Conservation (phyloP, 805 yeast genomes). For the Saccharomycopsis sp. region DNA sequence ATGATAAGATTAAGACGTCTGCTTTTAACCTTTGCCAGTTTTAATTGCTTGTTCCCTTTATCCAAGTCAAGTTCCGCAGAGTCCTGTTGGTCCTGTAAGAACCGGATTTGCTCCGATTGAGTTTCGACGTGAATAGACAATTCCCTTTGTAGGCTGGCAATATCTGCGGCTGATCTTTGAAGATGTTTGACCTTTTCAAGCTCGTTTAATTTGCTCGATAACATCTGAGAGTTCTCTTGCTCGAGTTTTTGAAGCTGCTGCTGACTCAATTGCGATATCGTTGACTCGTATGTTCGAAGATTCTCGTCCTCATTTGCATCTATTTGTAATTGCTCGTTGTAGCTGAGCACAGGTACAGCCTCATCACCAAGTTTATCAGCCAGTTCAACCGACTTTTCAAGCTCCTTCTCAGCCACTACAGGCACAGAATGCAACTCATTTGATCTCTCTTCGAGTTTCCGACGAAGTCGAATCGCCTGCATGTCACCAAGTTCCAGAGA, state of each 20-base stretch:
- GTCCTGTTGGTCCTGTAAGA: slow-evolving; percentile 36
- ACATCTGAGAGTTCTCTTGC: slow-evolving; percentile 33
- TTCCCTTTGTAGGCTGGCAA: slow-evolving; percentile 38
- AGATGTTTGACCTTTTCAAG: slow-evolving; percentile 38
- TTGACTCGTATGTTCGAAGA: slow-evolving; percentile 7
- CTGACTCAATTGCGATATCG: slow-evolving; percentile 26
- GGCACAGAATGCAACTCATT: slow-evolving; percentile 15
- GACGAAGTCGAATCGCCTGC: slow-evolving; percentile 12
- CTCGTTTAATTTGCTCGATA: slow-evolving; percentile 34
- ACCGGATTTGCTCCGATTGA: slow-evolving; percentile 37
- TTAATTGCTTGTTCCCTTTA: slow-evolving; percentile 36
- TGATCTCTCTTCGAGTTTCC: slow-evolving; percentile 19
- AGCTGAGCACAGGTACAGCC: not conserved
- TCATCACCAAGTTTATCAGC: not conserved
- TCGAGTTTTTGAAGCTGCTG: slow-evolving; percentile 36
- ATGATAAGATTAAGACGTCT: slow-evolving; percentile 29
- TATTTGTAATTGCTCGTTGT: slow-evolving; percentile 13
- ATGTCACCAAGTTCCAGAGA: slow-evolving; percentile 15
- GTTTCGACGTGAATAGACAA: slow-evolving; percentile 37
- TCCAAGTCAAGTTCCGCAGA: slow-evolving; percentile 35
- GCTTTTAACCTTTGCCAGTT: slow-evolving; percentile 36
- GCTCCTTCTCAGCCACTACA: not conserved
- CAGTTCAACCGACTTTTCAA: too few species aligned
- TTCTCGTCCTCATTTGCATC: slow-evolving; percentile 9
- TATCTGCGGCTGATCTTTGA: slow-evolving; percentile 39